Evolutionary conservation across 305 asterid species (phyloP), one percentile per base, ranked within the genome.

Genomic region (Fraxinus xanthoxyloides): DNA sequence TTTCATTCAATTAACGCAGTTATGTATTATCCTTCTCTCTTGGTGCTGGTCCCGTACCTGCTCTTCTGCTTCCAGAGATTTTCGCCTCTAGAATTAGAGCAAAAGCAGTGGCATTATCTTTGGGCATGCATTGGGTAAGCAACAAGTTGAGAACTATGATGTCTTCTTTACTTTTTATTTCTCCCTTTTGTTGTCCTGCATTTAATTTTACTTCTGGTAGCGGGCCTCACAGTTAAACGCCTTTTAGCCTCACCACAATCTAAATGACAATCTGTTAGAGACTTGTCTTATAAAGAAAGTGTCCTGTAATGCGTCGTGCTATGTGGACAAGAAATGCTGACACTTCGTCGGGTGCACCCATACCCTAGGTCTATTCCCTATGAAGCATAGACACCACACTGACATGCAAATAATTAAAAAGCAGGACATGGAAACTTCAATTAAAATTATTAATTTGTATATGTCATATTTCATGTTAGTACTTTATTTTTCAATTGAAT

Each of bases 11-110:
- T 54, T 51, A 15, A 80, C 78, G 81, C 97, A 94, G 99, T 70
- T 95, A 95, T 9, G 98, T 95, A 15, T 78, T 93, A 65, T 94
- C 98, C 78, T 95, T 95, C 86, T 92, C 99, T 19, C 99, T 95
- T 86, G 99, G 99, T 63, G 99, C 99, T 82, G 99, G 99, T 79
- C 99, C 98, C 23, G 99, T 95, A 46, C 99, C 99, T 88, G 98
- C 99, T 82, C 99, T 95, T 83, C 91, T 95, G 79, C 99, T 95
- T 79, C 97, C 99, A 10, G 98, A 95, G 88, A 95, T 95, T 69
- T 94, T 94, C 78, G 91, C 99, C 72, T 95, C 98, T 54, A 88
- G 97, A 88, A 94, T 95, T 86, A 91, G 99, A 88, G 98, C 99
- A 81, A 95, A 94, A 89, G 99, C 99, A 35, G 94, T 95, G 75